Percentiles rank a stretch among this genome's conserved stretches.
These are phyloP conservation scores for Albatrellus ellisii DNA, from an alignment of 768 basidiomycete genomes.

Conservation along the genomic window DNA sequence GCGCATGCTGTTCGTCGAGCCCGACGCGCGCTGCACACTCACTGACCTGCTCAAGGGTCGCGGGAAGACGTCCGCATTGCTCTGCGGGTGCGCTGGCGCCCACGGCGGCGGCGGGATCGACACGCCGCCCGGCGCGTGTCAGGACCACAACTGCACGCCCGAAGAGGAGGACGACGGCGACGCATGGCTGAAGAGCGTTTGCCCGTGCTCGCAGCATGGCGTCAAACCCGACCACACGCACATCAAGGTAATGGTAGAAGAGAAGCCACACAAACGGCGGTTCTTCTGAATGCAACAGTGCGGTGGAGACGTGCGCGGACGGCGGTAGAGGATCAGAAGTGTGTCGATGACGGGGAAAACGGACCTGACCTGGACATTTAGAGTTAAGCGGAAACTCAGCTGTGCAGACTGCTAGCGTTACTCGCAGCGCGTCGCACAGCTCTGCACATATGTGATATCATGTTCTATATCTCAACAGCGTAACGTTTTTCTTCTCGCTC, in stretches of 20 bases:
- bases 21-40: constrained; percentile 79
- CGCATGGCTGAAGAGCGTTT: constrained; percentile 72
- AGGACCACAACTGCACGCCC: constrained; percentile 50
- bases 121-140: constrained; percentile 30
- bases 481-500: too few relatives aligned
- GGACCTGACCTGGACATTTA: too few relatives aligned
- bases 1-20: constrained; percentile 90
- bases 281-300: constrained; percentile 47
- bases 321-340: too few relatives aligned
- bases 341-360: too few relatives aligned
- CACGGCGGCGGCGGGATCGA: constrained; percentile 23
- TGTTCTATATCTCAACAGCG: too few relatives aligned
- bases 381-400: too few relatives aligned
- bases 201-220: constrained; percentile 45
- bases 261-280: constrained; percentile 57
- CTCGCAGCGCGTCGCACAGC: too few relatives aligned
- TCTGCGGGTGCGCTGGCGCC: constrained; percentile 56
- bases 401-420: too few relatives aligned
- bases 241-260: constrained; percentile 61
- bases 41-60: constrained; percentile 79
- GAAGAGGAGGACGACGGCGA: constrained; percentile 77
- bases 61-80: constrained; percentile 59
- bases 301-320: too few relatives aligned
- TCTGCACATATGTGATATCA: too few relatives aligned
- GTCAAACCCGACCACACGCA: constrained; percentile 45